Percentiles rank a stretch among this genome's conserved stretches.
phyloP scores from a whole-genome alignment of 1,139 yeast genomes.

The Pichia inconspicua region DNA sequence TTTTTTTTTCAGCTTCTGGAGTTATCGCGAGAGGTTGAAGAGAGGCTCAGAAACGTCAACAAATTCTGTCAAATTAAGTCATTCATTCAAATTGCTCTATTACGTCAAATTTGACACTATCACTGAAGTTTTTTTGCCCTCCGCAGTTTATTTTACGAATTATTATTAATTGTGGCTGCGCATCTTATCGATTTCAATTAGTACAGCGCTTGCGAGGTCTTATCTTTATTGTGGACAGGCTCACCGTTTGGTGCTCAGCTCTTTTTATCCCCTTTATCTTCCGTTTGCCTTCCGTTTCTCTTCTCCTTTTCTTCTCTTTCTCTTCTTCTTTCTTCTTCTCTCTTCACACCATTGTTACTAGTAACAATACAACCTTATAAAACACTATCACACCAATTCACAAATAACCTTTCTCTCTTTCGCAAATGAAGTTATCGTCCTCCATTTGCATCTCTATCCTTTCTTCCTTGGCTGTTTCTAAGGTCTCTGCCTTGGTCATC shows the following conservation, averaged over 20 bases:
- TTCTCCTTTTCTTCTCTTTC: neutral
- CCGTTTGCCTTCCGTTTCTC: neutral
- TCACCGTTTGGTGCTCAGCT: neutral
- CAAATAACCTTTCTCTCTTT: neutral
- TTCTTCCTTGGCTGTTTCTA: conserved; percentile 43
- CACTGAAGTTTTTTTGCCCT: too few species aligned
- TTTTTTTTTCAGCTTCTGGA: too few species aligned
- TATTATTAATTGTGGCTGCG: too few species aligned
- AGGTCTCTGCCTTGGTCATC: conserved; percentile 58
- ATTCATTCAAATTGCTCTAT: too few species aligned
- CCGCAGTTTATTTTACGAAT: too few species aligned
- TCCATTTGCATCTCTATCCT: conserved; percentile 42
- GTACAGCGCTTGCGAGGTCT: too few species aligned
- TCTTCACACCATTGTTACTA: neutral
- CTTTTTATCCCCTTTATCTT: neutral
- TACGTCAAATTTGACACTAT: too few species aligned
- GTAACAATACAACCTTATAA: neutral
- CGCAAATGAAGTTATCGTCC: conserved; percentile 38
- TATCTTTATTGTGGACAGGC: too few species aligned
- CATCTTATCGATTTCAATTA: neutral
- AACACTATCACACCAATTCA: neutral
- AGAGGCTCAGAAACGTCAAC: too few species aligned
- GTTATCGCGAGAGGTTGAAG: too few species aligned
- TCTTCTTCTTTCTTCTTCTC: neutral
- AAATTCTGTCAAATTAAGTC: too few species aligned